phyloP scores from a whole-genome alignment of 2,329 filamentous ascomycete species.

The Pseudogymnoascus sp. region DNA sequence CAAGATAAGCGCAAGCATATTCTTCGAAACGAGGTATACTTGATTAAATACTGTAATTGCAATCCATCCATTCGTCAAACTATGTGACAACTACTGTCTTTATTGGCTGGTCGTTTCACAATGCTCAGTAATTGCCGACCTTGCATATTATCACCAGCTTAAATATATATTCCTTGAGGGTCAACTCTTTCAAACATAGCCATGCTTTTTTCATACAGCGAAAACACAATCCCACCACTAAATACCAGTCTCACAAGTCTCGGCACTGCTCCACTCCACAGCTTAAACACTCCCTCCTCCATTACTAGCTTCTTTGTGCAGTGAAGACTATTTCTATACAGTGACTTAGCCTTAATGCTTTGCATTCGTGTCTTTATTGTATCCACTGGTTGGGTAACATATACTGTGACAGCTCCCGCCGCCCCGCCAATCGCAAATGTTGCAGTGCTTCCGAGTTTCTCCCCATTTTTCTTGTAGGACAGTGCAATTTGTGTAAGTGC shows the following conservation, averaged over 20 bases:
- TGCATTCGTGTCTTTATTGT: conserved; percentile 98
- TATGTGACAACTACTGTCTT: not conserved
- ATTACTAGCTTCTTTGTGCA: conserved; percentile 78
- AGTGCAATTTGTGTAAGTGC: conserved; percentile 84
- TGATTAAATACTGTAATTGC: not conserved
- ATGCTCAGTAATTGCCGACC: not conserved
- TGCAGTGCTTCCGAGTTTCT: conserved; percentile 82
- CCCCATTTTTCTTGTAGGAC: conserved; percentile 84
- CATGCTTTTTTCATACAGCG: conserved; percentile 97
- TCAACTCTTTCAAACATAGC: conserved; percentile 73
- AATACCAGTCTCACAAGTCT: conserved; percentile 75
- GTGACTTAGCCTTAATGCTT: conserved; percentile 71
- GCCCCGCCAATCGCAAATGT: conserved; percentile 88
- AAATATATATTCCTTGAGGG: conserved; percentile 77
- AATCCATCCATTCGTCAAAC: not conserved
- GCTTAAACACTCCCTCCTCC: conserved; percentile 79
- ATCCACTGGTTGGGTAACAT: conserved; percentile 67
- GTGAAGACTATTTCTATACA: conserved; percentile 80
- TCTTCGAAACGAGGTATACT: not conserved
- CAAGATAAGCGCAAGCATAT: not conserved
- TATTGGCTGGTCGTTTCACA: not conserved
- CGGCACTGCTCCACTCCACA: conserved; percentile 91
- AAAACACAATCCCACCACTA: conserved; percentile 95
- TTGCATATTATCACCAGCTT: conserved; percentile 12
- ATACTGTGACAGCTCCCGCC: conserved; percentile 87